These are phyloP conservation scores for Leccinum subtestaceum DNA, from an alignment of 768 basidiomycete genomes.

Conservation along the genomic window DNA sequence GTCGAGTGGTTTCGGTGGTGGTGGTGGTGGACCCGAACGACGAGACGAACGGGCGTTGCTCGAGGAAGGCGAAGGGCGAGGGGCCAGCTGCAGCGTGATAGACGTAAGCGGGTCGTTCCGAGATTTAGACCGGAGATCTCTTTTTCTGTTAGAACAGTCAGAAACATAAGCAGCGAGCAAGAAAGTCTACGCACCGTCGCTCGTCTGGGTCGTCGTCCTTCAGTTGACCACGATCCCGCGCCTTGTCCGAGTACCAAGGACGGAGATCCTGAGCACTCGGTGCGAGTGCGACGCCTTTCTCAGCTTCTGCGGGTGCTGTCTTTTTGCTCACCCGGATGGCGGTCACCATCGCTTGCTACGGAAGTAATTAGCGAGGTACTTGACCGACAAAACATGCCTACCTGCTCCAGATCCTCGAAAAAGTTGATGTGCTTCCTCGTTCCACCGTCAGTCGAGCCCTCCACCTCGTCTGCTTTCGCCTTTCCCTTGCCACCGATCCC, in stretches of 20 bases:
- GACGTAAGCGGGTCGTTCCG: constrained; percentile 71
- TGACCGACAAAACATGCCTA: constrained; percentile 25
- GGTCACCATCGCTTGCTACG: constrained; percentile 44
- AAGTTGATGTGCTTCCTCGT: constrained; percentile 76
- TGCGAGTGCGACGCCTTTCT: too few relatives aligned
- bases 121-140: constrained; percentile 62
- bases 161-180: neutral
- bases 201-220: too few relatives aligned
- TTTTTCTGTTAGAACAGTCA: constrained; percentile 40
- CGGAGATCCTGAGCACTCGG: too few relatives aligned
- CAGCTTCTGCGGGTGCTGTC: too few relatives aligned
- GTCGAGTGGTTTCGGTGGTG: constrained; percentile 35
- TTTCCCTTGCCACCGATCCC: constrained; percentile 41
- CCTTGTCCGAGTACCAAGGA: too few relatives aligned
- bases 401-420: constrained; percentile 79
- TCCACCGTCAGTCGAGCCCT: too few relatives aligned
- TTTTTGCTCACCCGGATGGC: constrained; percentile 40
- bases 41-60: constrained; percentile 14
- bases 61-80: constrained; percentile 26
- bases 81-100: constrained; percentile 63
- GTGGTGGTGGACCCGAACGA: constrained; percentile 5
- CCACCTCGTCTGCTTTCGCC: constrained; percentile 30
- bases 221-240: too few relatives aligned
- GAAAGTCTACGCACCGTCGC: too few relatives aligned
- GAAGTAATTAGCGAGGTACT: neutral